phyloP scores from a whole-genome alignment of 139 green algal species.

The Coelastrella sp. region DNA sequence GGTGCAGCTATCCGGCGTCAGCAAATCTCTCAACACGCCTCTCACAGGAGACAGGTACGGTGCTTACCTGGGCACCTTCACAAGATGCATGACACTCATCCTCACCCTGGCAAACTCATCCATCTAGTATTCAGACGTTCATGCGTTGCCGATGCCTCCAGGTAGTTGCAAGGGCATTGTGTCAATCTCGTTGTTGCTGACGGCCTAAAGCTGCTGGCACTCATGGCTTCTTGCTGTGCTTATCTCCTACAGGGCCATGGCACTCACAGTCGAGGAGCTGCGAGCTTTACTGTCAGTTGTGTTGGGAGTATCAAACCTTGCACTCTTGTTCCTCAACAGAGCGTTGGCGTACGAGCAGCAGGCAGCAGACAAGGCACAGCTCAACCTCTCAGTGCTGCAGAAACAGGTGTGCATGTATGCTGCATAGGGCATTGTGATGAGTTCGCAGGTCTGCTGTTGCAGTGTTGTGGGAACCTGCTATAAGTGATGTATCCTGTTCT shows the following conservation, averaged over 20 bases:
- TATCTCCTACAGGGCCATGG: slow-evolving; percentile 15
- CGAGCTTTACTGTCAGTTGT: slow-evolving; percentile 38
- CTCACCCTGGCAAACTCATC: no score
- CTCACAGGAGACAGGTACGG: slow-evolving; percentile 34
- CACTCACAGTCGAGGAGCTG: slow-evolving; percentile 46
- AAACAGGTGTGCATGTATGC: slow-evolving; percentile 35
- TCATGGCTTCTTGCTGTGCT: not conserved
- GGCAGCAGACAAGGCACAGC: slow-evolving; percentile 25
- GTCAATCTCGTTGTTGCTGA: no score
- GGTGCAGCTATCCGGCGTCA: slow-evolving; percentile 31
- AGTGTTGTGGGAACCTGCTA: no score
- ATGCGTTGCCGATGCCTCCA: no score
- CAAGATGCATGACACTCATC: slow-evolving; percentile 36
- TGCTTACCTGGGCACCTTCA: not conserved
- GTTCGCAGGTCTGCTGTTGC: no score
- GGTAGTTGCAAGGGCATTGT: no score
- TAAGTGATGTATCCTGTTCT: no score
- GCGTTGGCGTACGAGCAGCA: slow-evolving; percentile 29
- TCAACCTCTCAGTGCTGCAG: slow-evolving; percentile 47
- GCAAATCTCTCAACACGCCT: not conserved
- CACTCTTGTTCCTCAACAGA: slow-evolving; percentile 13
- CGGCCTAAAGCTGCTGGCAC: no score
- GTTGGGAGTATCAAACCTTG: slow-evolving; percentile 37
- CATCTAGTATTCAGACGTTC: no score
- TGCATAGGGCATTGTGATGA: no score